These are phyloP conservation scores for Tylopilus sp. DNA, from an alignment of 1,284 basidiomycete genomes.

Conservation along the genomic window DNA sequence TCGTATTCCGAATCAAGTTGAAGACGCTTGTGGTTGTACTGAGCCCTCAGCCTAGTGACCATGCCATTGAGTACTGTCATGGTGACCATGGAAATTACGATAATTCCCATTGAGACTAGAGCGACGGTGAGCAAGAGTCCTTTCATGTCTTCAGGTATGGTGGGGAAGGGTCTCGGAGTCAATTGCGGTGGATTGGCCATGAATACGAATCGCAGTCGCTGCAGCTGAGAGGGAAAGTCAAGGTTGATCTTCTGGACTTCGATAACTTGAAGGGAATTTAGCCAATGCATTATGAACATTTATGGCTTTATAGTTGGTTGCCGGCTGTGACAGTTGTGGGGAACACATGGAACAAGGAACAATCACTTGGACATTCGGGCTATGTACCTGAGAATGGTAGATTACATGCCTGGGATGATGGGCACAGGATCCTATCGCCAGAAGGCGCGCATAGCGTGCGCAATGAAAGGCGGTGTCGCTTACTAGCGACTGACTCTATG, in stretches of 20 bases:
- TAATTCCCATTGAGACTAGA: constrained; percentile 56
- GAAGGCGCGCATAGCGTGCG: neutral
- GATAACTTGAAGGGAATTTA: neutral
- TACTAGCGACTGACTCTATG: neutral
- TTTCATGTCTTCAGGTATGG: neutral
- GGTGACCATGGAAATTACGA: constrained; percentile 57
- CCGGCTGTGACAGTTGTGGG: too few species aligned
- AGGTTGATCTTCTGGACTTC: neutral
- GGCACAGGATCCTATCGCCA: too few species aligned
- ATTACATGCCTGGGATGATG: too few species aligned
- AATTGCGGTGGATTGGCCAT: neutral
- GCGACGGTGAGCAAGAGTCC: constrained; percentile 46
- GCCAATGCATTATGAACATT: neutral
- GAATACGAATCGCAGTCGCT: neutral
- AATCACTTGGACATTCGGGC: too few species aligned
- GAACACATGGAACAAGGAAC: neutral
- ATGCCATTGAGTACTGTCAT: constrained; percentile 75
- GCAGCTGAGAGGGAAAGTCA: too few species aligned
- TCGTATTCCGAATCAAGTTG: constrained; percentile 84
- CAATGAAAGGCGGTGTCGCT: neutral
- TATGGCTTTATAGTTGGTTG: neutral
- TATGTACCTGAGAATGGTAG: too few species aligned
- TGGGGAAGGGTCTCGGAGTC: neutral
- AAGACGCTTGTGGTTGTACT: constrained; percentile 86
- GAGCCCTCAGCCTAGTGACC: constrained; percentile 79